Evolutionary conservation across 805 yeast genomes (phyloP), one percentile per base, ranked within the genome.

Genomic region (Lipomyces starkeyi): DNA sequence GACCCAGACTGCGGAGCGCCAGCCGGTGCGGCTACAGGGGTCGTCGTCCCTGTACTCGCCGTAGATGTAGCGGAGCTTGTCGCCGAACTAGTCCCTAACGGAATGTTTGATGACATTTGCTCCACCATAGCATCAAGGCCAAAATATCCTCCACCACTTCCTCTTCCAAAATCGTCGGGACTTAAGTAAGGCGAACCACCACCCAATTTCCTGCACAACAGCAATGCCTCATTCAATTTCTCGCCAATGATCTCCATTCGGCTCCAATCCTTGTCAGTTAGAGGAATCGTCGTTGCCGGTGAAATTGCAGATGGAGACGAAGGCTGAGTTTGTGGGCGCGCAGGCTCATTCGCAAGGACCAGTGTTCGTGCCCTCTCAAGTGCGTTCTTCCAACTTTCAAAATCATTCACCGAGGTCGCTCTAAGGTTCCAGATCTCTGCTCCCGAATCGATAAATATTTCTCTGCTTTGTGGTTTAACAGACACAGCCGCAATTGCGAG

Each of bases 401-500:
- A 95, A 71, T 90, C 93, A 6, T 83, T 81, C 11, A 79, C 78
- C 65, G 83, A 86, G 59, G 83, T 80, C 0, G 98, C 91, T 74
- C 90, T 91, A 68, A 94, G 81, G 52, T 87, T 87, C 98, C 98
- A 94, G 9, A 91, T 88, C 77, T 94, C 98, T 87, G 94, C 88
- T 2, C 98, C 98, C 0, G 98, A 92, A 77, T 95, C 98, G 67
- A 95, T 85, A 58, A 89, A 87, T 56, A 95, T 87, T 74, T 91
- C 89, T 63, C 86, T 80, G 29, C 86, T 85, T 66, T 85, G 85
- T 32, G 86, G 83, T 73, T 89, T 89, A 0, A 97, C 97, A 65
- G 93, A 86, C 1, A 95, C 87, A n/a, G 90, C 90, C 2, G 97
- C 88, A 59, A 90, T 84, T 63, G 85, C 87, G 60, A 95, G 87